A percentile compares a stretch with the other conserved stretches of the same genome.
Conservation (phyloP, 345 rosid species). For the Gossypium longicalyx region DNA sequence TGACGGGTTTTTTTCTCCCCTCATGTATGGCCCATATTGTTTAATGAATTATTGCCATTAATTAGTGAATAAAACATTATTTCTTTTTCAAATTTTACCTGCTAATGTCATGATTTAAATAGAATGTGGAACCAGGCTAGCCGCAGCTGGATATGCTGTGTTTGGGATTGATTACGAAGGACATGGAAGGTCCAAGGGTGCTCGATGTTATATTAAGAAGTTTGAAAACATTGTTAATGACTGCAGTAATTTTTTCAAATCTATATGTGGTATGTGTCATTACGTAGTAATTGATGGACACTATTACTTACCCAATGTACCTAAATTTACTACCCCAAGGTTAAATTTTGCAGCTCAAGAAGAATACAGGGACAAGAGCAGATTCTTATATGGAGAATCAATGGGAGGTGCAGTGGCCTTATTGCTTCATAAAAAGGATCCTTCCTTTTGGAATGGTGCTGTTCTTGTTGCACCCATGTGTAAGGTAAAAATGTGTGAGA, state of each 20-base stretch:
- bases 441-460: constrained; percentile 86
- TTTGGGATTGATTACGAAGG: constrained; percentile 91
- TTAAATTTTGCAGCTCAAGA: constrained; percentile 46
- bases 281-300: not conserved
- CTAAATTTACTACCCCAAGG: not conserved
- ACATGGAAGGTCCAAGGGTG: constrained; percentile 79
- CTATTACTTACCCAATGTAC: no score
- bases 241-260: constrained; percentile 65
- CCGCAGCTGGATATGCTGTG: constrained; percentile 67
- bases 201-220: constrained; percentile 93
- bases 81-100: not conserved
- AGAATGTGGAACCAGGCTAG: constrained; percentile 84
- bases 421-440: constrained; percentile 77
- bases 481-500: constrained; percentile 44
- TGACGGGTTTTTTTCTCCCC: no score
- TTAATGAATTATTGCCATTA: no score
- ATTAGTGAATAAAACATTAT: no score
- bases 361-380: constrained; percentile 64
- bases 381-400: constrained; percentile 95
- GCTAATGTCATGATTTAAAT: constrained; percentile 11
- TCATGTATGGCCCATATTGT: not conserved
- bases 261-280: constrained; percentile 52
- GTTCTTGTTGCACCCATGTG: constrained; percentile 99
- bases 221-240: constrained; percentile 67
- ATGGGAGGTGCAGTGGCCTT: constrained; percentile 98